Base-by-base conservation (phyloP, 805 yeast species). In the Naumovozyma dairenensis region DNA sequence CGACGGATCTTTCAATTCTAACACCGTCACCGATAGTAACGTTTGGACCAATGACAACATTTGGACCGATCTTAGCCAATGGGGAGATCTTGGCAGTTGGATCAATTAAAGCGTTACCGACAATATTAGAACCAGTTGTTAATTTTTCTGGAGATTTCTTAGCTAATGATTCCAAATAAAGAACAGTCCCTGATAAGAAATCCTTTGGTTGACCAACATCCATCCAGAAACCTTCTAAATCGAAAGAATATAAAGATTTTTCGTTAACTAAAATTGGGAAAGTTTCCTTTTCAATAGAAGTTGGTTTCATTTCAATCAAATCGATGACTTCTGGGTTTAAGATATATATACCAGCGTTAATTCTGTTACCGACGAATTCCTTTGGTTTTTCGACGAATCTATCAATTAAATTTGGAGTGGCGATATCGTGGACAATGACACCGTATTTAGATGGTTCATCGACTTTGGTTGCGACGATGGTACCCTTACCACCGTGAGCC, bases 121-220 rank as follows among this genome's bases (percentile, higher is more conserved):
- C 80, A 48, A 85, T 80, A 64, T 69, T 83, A 41, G 71, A 73
- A 60, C 76, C 89, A 32, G 73, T 57, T 41, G 77, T 73, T 59
- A 87, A 76, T 48, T 67, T 59, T 51, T 72, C 72, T 44, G 96
- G 82, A 49, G 67, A 59, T 67, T 79, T 84, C 76, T 81, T 81
- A 53, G 89, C 64, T 58, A 86, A 68, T 36, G 97, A 80, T 61
- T 81, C 72, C 63, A 92, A 73, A 74, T 87, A 92, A 46, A 89
- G 71, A 51, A 86, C 77, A 55, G 96, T 84, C 65, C 99, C 99
- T 40, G 95, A 78, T 47, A 92, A 68, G 79, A 86, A 92, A 68
- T 92, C 99, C 77, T 89, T 92, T 74, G 99, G 99, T 73, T 92
- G 99, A 66, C 99, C 99, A 51, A 92, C 96, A 66, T 92, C 99